A percentile compares a stretch with the other conserved stretches of the same genome.
These are phyloP conservation scores for Lipomyces orientalis DNA, from an alignment of 805 yeast species.

Conservation along the genomic window DNA sequence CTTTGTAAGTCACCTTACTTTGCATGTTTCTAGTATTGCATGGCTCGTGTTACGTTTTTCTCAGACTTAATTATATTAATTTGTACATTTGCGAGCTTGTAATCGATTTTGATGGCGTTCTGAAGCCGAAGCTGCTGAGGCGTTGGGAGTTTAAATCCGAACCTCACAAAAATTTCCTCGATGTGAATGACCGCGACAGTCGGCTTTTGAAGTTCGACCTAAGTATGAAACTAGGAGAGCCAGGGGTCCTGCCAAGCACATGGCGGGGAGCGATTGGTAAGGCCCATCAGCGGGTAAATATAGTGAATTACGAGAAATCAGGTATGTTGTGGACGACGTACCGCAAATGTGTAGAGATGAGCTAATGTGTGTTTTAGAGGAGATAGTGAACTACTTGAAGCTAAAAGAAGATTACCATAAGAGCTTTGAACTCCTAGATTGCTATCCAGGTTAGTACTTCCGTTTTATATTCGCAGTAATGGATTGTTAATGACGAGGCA, in stretches of 20 bases:
- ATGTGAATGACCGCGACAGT: not conserved
- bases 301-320: slow-evolving; percentile 41
- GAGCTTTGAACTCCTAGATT: slow-evolving; percentile 45
- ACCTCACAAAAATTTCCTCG: not conserved
- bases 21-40: not conserved
- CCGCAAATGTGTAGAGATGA: slow-evolving; percentile 39
- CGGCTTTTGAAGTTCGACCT: not conserved
- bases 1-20: not conserved
- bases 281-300: slow-evolving; percentile 34
- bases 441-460: slow-evolving; percentile 41
- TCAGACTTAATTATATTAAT: not conserved
- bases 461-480: not conserved
- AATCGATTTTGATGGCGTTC: too few relatives aligned
- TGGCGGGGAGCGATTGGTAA: slow-evolving; percentile 1
- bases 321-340: not conserved
- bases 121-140: too few relatives aligned
- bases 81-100: not conserved
- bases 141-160: not conserved
- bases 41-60: not conserved
- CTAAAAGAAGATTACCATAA: slow-evolving; percentile 48
- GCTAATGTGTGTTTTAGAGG: slow-evolving; percentile 33
- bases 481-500: not conserved
- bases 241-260: not conserved
- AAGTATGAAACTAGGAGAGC: not conserved
- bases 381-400: slow-evolving; percentile 56